Evolutionary conservation across 2,329 filamentous ascomycete genomes (phyloP).

Genomic region (Cladosporium sp.): DNA sequence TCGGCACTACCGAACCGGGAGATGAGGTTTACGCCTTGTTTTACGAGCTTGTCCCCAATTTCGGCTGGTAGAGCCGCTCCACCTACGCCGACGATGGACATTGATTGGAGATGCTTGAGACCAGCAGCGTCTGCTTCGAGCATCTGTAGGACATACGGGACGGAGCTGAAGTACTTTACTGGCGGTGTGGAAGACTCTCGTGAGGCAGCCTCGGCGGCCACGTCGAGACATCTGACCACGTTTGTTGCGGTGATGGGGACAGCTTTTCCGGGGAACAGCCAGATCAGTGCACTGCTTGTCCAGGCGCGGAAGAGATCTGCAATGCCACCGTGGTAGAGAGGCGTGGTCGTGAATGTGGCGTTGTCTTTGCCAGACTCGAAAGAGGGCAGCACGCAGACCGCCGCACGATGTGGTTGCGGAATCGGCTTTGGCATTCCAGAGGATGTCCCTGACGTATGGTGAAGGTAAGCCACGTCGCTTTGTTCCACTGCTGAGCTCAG

Average conservation of each 20-base stretch:
- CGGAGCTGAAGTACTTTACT: constrained; percentile 62
- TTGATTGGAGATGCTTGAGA: constrained; percentile 46
- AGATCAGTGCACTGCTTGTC: constrained; percentile 60
- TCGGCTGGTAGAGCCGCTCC: constrained; percentile 58
- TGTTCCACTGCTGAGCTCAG: constrained; percentile 25
- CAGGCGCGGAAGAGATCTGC: constrained; percentile 64
- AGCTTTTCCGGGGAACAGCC: constrained; percentile 60
- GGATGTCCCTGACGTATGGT: constrained; percentile 66
- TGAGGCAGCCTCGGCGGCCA: constrained; percentile 29
- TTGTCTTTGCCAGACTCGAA: constrained; percentile 40
- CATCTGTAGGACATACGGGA: constrained; percentile 60
- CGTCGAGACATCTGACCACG: constrained; percentile 50
- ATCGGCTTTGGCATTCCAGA: constrained; percentile 65
- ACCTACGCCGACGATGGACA: constrained; percentile 65
- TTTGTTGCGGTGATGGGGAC: constrained; percentile 59
- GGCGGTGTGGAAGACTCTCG: constrained; percentile 29
- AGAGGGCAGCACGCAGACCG: constrained; percentile 55
- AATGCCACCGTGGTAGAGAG: constrained; percentile 65
- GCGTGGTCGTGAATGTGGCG: constrained; percentile 65
- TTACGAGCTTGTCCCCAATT: constrained; percentile 56
- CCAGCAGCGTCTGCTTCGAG: constrained; percentile 48
- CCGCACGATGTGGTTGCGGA: constrained; percentile 57
- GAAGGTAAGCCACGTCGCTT: constrained; percentile 55
- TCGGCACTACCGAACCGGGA: constrained; percentile 67
- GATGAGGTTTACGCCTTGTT: constrained; percentile 55